A percentile compares a stretch with the other conserved stretches of the same genome.
Conservation (phyloP, 1,139 yeast species). For the Yamadazyma friedrichii region DNA sequence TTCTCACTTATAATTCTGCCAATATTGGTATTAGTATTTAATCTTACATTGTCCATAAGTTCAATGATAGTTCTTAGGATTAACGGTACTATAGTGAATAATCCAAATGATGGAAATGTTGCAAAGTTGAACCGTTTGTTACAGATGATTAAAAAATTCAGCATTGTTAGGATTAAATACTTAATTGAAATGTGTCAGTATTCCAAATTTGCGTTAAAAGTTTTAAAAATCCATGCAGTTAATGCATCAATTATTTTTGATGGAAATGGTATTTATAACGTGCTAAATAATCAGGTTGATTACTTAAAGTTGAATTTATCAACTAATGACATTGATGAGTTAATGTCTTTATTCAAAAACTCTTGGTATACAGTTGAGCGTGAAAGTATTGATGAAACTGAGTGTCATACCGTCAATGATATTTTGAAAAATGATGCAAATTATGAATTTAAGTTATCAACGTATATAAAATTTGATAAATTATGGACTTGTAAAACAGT, state of each 20-base stretch:
- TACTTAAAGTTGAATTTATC: conserved; percentile 4
- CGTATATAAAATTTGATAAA: conserved; percentile 11
- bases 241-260: conserved; percentile 6
- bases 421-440: conserved; percentile 8
- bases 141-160: conserved; percentile 6
- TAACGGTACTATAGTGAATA: conserved; percentile 6
- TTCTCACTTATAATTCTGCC: conserved; percentile 11
- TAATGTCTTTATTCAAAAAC: conserved; percentile 4
- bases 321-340: conserved; percentile 3
- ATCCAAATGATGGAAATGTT: background rate
- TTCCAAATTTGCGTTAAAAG: conserved; percentile 11
- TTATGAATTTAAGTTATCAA: conserved; percentile 7
- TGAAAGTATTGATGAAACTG: conserved; percentile 5
- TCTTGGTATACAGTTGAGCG: conserved; percentile 8
- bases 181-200: conserved; percentile 7
- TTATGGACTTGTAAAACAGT: conserved; percentile 11
- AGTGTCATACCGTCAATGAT: conserved; percentile 11
- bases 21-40: conserved; percentile 5
- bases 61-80: conserved; percentile 8
- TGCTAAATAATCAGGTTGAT: conserved; percentile 9
- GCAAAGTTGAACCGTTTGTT: conserved; percentile 4
- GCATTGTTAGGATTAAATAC: conserved; percentile 8
- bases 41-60: conserved; percentile 6
- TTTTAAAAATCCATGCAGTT: conserved; percentile 9
- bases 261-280: conserved; percentile 14